Conservation (phyloP, 139 green algal species). For the Helicosporidium sp. region DNA sequence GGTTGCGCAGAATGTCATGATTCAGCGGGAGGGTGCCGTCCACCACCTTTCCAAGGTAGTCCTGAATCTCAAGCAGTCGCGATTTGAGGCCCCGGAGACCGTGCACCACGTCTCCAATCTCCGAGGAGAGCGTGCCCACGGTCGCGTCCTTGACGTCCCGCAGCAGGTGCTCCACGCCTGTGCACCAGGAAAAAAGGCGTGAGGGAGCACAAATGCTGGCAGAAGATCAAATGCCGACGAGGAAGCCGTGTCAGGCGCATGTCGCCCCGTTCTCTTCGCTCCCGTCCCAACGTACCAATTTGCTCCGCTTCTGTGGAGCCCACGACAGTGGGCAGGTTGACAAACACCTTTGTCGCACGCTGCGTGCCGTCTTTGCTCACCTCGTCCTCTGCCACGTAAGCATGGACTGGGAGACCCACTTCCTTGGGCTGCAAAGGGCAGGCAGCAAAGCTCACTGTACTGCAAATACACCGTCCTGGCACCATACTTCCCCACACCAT, state of each 20-base stretch:
- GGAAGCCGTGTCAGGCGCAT: too few species aligned
- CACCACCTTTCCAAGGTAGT: conserved; percentile 72
- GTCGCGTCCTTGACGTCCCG: conserved; percentile 84
- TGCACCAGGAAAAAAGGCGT: too few species aligned
- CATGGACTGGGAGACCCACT: conserved; percentile 59
- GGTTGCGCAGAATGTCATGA: conserved; percentile 85
- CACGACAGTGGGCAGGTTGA: conserved; percentile 81
- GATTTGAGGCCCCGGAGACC: conserved; percentile 33
- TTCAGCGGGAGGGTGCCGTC: conserved; percentile 74
- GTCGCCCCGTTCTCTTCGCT: too few species aligned
- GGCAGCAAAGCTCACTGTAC: too few species aligned
- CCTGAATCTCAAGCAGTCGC: conserved; percentile 49
- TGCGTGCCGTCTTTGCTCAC: conserved; percentile 80
- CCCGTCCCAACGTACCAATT: conserved; percentile 74
- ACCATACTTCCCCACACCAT: not conserved
- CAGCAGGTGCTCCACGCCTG: conserved; percentile 87
- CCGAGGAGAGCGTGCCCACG: conserved; percentile 52
- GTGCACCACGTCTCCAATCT: conserved; percentile 20
- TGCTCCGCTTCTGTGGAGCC: conserved; percentile 96
- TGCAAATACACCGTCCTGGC: too few species aligned
- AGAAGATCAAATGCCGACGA: too few species aligned
- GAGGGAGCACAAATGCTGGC: too few species aligned
- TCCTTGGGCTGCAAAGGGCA: conserved; percentile 64
- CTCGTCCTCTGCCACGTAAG: conserved; percentile 74
- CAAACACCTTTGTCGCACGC: conserved; percentile 68